These are phyloP conservation scores for Mortierella sp. DNA, from an alignment of 371 early-diverging fungal species.

Conservation along the genomic window DNA sequence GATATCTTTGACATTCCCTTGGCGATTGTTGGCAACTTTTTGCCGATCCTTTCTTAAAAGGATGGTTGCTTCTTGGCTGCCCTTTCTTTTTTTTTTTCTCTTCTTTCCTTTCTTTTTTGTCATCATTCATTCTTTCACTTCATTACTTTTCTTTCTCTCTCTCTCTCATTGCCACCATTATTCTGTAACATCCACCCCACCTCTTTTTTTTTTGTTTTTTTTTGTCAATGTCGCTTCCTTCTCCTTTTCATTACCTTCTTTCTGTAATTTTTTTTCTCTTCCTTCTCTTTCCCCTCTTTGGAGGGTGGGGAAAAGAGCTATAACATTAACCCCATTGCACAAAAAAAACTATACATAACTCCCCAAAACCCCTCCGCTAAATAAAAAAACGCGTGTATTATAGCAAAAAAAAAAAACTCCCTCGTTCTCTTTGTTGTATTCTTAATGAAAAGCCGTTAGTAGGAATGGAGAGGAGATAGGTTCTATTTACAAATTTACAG, in stretches of 20 bases:
- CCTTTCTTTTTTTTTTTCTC: slow-evolving; percentile 1
- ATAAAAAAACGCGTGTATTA: slow-evolving; percentile 11
- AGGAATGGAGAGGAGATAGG: too few relatives aligned
- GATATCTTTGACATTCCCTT: slow-evolving; percentile 94
- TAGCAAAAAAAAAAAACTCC: background rate
- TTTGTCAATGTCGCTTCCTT: background rate
- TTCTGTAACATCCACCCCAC: background rate
- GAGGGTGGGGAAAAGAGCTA: slow-evolving; percentile 9
- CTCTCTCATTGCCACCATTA: background rate
- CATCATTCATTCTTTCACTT: background rate
- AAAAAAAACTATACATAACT: slow-evolving; percentile 9
- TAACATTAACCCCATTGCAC: slow-evolving; percentile 1
- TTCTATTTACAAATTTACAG: too few relatives aligned
- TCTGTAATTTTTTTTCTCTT: slow-evolving; percentile 11
- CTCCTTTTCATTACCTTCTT: background rate
- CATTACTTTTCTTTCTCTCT: background rate
- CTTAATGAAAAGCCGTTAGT: background rate
- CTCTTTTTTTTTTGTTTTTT: background rate
- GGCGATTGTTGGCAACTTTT: slow-evolving; percentile 83
- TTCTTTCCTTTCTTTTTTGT: background rate
- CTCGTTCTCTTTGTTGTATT: background rate
- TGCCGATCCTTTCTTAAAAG: slow-evolving; percentile 47
- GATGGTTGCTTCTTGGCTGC: background rate
- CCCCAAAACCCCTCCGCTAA: background rate
- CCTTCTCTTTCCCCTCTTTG: background rate